These are phyloP conservation scores for Barnettozyma botsteinii DNA, from an alignment of 805 yeast genomes.

Conservation along the genomic window DNA sequence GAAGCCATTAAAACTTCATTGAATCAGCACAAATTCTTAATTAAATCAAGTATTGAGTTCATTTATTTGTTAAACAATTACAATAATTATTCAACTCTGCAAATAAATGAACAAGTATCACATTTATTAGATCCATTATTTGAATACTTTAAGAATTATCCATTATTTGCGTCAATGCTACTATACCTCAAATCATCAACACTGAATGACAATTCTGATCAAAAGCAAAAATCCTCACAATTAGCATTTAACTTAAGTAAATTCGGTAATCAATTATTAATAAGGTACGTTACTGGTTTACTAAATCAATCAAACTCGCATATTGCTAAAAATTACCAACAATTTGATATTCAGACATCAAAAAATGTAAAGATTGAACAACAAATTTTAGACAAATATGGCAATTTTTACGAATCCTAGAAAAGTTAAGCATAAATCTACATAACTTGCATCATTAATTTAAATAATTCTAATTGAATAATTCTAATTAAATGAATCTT, in stretches of 20 bases:
- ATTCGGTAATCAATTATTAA: constrained; percentile 20
- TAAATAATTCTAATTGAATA: too few species aligned
- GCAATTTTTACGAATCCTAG: background rate
- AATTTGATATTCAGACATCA: constrained; percentile 19
- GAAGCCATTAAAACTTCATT: constrained; percentile 8
- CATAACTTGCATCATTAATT: too few species aligned
- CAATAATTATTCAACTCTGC: constrained; percentile 12
- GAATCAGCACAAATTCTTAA: constrained; percentile 9
- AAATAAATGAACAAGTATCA: constrained; percentile 11
- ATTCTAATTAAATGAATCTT: too few species aligned
- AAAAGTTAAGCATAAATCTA: too few species aligned
- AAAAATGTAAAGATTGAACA: constrained; percentile 15
- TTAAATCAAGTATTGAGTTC: constrained; percentile 11
- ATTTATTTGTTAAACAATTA: constrained; percentile 15
- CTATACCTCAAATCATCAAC: constrained; percentile 21
- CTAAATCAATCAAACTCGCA: constrained; percentile 19
- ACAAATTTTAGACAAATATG: background rate
- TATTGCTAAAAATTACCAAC: constrained; percentile 22
- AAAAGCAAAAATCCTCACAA: constrained; percentile 26
- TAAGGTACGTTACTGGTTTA: constrained; percentile 23
- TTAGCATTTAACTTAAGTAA: constrained; percentile 23
- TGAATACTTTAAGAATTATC: constrained; percentile 15
- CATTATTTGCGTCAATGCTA: constrained; percentile 19
- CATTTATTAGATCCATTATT: constrained; percentile 13
- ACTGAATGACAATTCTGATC: constrained; percentile 24